Evolutionary conservation across 2,329 filamentous ascomycete species (phyloP).

Genomic region (Ophiostoma himal-ulmi): DNA sequence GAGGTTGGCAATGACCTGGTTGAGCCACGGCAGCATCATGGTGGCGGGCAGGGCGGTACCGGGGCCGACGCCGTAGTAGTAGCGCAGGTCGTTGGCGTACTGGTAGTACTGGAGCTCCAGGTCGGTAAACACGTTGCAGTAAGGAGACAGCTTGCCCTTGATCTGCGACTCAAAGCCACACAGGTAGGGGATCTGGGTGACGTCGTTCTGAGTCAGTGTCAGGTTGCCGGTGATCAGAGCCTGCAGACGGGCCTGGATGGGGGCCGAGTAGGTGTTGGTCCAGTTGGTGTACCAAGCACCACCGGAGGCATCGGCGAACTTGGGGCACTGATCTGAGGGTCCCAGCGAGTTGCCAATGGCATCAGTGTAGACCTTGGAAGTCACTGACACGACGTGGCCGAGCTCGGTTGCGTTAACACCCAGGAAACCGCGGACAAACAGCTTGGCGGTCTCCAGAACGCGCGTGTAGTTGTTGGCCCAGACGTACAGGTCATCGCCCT

Average conservation of each 20-base stretch:
- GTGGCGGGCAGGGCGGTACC: slow-evolving; percentile 48
- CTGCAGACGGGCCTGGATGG: slow-evolving; percentile 50
- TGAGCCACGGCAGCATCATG: slow-evolving; percentile 58
- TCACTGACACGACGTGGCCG: slow-evolving; percentile 54
- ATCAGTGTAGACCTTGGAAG: slow-evolving; percentile 45
- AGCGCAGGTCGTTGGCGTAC: slow-evolving; percentile 62
- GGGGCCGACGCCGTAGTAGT: slow-evolving; percentile 60
- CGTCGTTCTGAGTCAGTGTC: slow-evolving; percentile 43
- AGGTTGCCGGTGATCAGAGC: slow-evolving; percentile 48
- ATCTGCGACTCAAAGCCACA: slow-evolving; percentile 68
- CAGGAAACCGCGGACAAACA: slow-evolving; percentile 57
- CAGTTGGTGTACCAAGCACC: slow-evolving; percentile 38
- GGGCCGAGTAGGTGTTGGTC: slow-evolving; percentile 33
- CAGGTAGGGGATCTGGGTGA: slow-evolving; percentile 53
- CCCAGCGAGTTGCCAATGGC: slow-evolving; percentile 58
- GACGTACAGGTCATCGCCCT: slow-evolving; percentile 48
- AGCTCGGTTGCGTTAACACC: slow-evolving; percentile 49
- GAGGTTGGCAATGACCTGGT: slow-evolving; percentile 49
- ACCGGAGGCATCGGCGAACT: slow-evolving; percentile 50
- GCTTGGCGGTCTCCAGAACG: slow-evolving; percentile 55
- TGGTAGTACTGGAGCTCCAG: slow-evolving; percentile 59
- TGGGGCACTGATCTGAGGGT: slow-evolving; percentile 57
- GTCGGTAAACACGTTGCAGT: slow-evolving; percentile 57
- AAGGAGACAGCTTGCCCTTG: slow-evolving; percentile 54
- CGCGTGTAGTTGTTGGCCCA: slow-evolving; percentile 63